Conservation (phyloP, 2,329 filamentous ascomycete species). For the Balansia obtecta region DNA sequence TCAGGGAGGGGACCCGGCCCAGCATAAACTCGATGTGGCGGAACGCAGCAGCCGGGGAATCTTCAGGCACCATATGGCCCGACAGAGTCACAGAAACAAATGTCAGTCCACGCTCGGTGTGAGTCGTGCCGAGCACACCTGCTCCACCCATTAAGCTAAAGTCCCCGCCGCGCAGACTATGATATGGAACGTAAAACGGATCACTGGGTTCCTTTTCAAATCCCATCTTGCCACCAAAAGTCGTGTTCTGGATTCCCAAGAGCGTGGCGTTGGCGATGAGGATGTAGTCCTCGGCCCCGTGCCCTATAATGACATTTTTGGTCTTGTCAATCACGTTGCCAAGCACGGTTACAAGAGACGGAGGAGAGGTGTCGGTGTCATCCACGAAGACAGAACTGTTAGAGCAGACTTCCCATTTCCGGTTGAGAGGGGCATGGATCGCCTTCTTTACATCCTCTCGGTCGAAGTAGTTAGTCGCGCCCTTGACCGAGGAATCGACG, state of each 20-base stretch:
- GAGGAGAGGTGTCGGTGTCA: slow-evolving; percentile 16
- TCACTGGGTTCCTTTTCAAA: slow-evolving; percentile 48
- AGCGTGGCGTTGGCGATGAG: slow-evolving; percentile 57
- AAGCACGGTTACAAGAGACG: slow-evolving; percentile 19
- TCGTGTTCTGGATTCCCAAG: slow-evolving; percentile 68
- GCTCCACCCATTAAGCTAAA: slow-evolving; percentile 32
- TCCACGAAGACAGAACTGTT: slow-evolving; percentile 23
- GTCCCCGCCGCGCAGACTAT: slow-evolving; percentile 4
- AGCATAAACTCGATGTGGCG: slow-evolving; percentile 62
- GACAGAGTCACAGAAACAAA: slow-evolving; percentile 49
- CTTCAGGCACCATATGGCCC: slow-evolving; percentile 59
- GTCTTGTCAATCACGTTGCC: slow-evolving; percentile 60
- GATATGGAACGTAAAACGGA: slow-evolving; percentile 52
- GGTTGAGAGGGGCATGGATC: slow-evolving; percentile 46
- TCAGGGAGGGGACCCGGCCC: slow-evolving; percentile 49
- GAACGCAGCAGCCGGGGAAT: slow-evolving; percentile 55
- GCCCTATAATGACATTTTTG: slow-evolving; percentile 58
- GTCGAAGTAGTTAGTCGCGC: slow-evolving; percentile 51
- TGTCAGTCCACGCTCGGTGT: slow-evolving; percentile 64
- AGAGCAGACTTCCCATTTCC: slow-evolving; percentile 41
- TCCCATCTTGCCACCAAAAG: slow-evolving; percentile 57
- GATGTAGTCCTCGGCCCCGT: slow-evolving; percentile 60
- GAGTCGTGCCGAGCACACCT: slow-evolving; percentile 55
- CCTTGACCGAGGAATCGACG: slow-evolving; percentile 50
- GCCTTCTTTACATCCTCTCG: slow-evolving; percentile 55